Percentiles rank a stretch among this genome's conserved stretches.
phyloP scores from a whole-genome alignment of 192 early-diverging fungal genomes.

The Glomus cerebriforme region DNA sequence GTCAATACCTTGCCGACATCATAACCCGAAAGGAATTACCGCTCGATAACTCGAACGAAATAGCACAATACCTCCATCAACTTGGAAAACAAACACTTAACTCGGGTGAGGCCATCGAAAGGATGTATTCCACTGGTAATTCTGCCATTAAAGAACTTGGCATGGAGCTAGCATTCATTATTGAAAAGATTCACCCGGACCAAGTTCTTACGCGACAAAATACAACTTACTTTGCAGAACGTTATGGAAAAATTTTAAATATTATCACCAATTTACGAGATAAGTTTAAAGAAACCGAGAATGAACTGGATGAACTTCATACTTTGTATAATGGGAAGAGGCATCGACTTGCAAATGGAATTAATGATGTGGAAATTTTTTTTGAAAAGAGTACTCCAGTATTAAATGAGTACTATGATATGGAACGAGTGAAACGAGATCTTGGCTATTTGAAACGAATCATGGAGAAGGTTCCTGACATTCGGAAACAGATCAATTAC shows the following conservation, averaged over 20 bases:
- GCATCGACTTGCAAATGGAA: conserved; percentile 8
- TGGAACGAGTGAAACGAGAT: not conserved
- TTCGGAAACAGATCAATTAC: not conserved
- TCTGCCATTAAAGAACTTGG: not conserved
- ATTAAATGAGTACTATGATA: not conserved
- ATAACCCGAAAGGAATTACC: not conserved
- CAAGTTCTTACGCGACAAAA: not conserved
- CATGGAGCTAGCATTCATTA: not conserved
- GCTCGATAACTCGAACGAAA: not conserved
- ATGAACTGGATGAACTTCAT: not conserved
- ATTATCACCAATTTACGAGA: not conserved
- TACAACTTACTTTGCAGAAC: not conserved
- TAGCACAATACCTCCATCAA: not conserved
- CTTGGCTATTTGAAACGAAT: not conserved
- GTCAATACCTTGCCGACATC: conserved; percentile 4
- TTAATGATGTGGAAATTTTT: not conserved
- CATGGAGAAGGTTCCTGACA: conserved; percentile 1
- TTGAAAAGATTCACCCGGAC: not conserved
- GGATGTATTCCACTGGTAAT: not conserved
- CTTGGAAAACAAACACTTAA: not conserved
- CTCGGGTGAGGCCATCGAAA: not conserved
- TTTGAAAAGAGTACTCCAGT: not conserved
- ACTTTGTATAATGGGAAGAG: not conserved
- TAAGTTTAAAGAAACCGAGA: not conserved
- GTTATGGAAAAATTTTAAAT: conserved; percentile 4